These are phyloP conservation scores for Podospora conica DNA, from an alignment of 495 filamentous ascomycete genomes.

Conservation along the genomic window DNA sequence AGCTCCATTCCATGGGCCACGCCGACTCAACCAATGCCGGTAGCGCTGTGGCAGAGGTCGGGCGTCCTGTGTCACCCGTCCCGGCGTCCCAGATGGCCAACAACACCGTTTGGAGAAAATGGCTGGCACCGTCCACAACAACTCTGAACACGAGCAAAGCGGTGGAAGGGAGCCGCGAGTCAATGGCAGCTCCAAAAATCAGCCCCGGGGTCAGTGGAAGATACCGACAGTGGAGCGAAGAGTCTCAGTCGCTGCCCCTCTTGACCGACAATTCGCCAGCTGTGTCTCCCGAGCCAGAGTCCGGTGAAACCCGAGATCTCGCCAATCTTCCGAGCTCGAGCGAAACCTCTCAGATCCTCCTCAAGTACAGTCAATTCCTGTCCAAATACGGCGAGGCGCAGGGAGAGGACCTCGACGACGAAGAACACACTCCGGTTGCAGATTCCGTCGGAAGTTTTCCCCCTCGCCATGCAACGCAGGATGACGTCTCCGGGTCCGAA, in stretches of 20 bases:
- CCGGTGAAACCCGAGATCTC: not conserved
- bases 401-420: not conserved
- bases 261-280: not conserved
- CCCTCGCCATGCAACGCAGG: not conserved
- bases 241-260: not conserved
- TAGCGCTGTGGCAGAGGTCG: conserved; percentile 24
- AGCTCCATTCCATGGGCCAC: not conserved
- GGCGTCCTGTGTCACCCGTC: conserved; percentile 10
- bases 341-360: conserved; percentile 14
- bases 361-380: conserved; percentile 11
- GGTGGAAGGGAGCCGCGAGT: conserved; percentile 13
- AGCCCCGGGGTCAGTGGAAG: conserved; percentile 26
- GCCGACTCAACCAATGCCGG: conserved; percentile 17
- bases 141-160: conserved; percentile 5
- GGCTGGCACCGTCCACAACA: conserved; percentile 17
- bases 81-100: conserved; percentile 17
- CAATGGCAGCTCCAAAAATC: not conserved
- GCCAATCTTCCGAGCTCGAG: conserved; percentile 8
- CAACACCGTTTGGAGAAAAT: conserved; percentile 19
- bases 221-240: not conserved
- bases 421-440: not conserved
- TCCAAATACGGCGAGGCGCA: conserved; percentile 15
- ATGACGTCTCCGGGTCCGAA: not conserved
- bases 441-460: not conserved
- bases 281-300: not conserved